phyloP scores from a whole-genome alignment of 1,139 yeast genomes.

The Candida smagusa region DNA sequence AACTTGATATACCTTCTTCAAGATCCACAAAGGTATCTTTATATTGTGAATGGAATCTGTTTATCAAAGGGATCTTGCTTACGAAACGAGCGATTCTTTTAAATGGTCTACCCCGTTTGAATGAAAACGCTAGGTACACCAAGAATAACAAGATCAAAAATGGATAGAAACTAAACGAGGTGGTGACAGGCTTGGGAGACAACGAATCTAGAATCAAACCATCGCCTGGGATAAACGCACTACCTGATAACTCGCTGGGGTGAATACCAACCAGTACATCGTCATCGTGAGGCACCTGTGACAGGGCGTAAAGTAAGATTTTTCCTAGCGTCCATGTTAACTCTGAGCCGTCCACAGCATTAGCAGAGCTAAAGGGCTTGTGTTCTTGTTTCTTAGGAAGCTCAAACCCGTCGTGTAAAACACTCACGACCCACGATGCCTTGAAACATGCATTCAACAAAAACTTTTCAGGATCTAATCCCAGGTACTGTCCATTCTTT shows the following conservation, averaged over 20 bases:
- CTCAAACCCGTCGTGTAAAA: conserved; percentile 76
- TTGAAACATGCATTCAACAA: conserved; percentile 73
- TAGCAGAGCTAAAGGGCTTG: conserved; percentile 48
- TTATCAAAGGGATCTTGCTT: conserved; percentile 1
- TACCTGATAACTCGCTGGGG: conserved; percentile 50
- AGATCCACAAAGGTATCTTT: conserved; percentile 6
- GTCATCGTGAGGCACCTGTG: conserved; percentile 42
- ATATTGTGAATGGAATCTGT: neutral
- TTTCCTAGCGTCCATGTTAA: conserved; percentile 69
- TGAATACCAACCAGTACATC: conserved; percentile 44
- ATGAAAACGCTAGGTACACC: neutral
- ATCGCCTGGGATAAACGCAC: conserved; percentile 38
- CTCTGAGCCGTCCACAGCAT: conserved; percentile 56
- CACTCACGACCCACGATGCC: conserved; percentile 76
- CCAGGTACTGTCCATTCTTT: conserved; percentile 49
- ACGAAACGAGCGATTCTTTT: neutral
- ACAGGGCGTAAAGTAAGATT: conserved; percentile 56
- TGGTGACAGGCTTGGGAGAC: neutral
- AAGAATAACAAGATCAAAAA: conserved; percentile 1
- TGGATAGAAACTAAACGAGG: neutral
- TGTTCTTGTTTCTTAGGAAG: conserved; percentile 42
- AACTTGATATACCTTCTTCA: conserved; percentile 6
- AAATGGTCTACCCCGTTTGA: conserved; percentile 1
- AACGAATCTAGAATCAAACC: conserved; percentile 2
- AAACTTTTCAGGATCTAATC: conserved; percentile 41